A percentile compares a stretch with the other conserved stretches of the same genome.
phyloP scores from a whole-genome alignment of 345 rosid genomes.

The Eucalyptus lansdowneana region DNA sequence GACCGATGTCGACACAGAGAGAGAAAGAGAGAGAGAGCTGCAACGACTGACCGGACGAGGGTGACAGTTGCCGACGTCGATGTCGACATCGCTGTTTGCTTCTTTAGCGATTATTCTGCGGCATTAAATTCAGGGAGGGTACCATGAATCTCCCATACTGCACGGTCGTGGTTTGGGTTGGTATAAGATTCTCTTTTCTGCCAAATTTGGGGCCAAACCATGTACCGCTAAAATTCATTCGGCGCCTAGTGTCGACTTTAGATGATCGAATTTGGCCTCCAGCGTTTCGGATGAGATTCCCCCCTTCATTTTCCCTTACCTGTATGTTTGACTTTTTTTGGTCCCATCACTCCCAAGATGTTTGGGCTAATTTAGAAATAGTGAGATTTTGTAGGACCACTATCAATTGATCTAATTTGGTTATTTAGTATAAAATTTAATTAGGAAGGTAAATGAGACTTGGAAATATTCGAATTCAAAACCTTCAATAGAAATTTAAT shows the following conservation, averaged over 20 bases:
- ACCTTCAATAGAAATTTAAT: no score
- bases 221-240: neutral
- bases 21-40: neutral
- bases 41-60: neutral
- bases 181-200: neutral
- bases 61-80: neutral
- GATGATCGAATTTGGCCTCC: neutral
- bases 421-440: no score
- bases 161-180: neutral
- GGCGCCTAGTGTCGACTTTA: neutral
- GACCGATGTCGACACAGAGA: neutral
- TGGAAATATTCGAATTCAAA: no score
- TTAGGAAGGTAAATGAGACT: rapidly evolving
- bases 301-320: neutral
- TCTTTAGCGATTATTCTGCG: neutral
- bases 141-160: neutral
- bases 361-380: rapidly evolving
- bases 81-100: neutral
- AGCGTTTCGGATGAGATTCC: neutral
- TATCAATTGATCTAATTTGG: rapidly evolving
- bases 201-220: neutral
- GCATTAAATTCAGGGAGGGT: neutral
- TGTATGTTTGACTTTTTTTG: rapidly evolving
- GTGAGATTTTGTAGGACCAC: rapidly evolving
- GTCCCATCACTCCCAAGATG: rapidly evolving